Base-by-base conservation (phyloP, 768 basidiomycete species). In the Obba rivulosa region DNA sequence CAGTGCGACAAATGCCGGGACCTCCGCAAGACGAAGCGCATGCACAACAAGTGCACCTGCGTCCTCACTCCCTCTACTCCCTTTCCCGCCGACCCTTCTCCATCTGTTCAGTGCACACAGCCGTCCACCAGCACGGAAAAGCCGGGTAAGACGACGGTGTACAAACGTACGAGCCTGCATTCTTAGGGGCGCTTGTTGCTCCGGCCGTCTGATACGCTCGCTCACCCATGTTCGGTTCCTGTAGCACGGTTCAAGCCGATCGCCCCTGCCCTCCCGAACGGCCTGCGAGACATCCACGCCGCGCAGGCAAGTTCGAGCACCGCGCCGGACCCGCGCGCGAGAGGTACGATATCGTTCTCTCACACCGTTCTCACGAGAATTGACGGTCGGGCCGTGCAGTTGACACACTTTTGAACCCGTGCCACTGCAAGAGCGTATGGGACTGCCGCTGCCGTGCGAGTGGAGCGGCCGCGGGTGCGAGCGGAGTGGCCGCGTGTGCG, bases 1-100 rank as follows among this genome's bases (percentile, higher is more conserved):
- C 92, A 95, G 63, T 96, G 93, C 68, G 75, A 79, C 46, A 82
- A 81, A 56, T 95, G 93, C 62, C 81, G 90, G 31, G 80, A 89
- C 57, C 74, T 88, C 28, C 79, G 92, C 16, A 85, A 89, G 65
- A 84, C 83, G 37, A 85, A 82, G 65, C 81, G 78, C 52, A 74
- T 91, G 25, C 90, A 92, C 61, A 85, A 87, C 25, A 91, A 87
- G 60, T 92, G 89, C 63, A 82, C 76, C 45, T 92, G 90, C 41
- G 21, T 36, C 7, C n/a, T 34, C 31, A 9, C 24, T 21, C 54
- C 10, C 20, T 16, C 5, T 38, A 16, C 7, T 4, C 5, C 20
- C 17, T 31, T 20, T 42, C 54, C 28, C 13, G 13, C 28, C 28
- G 28, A 13, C n/a, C n/a, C 28, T 31, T 31, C 28, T 5, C 28